A percentile compares a stretch with the other conserved stretches of the same genome.
Evolutionary conservation across 495 filamentous ascomycete genomes (phyloP).

Genomic region (Xylaria intraflava): DNA sequence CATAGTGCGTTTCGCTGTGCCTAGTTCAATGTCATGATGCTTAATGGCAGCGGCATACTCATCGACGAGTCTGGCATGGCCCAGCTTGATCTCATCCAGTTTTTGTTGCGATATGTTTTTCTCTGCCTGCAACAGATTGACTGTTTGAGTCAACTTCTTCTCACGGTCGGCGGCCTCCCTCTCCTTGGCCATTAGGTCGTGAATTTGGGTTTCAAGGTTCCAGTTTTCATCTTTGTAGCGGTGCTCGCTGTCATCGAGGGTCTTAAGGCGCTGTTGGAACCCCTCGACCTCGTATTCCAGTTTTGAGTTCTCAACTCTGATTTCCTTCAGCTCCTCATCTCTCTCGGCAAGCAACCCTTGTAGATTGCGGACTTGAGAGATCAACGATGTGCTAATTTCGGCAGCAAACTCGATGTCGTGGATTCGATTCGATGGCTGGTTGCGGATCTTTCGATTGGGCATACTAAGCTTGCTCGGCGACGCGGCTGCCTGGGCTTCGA

Average conservation of each 20-base stretch:
- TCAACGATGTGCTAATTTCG: conserved; percentile 85
- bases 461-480: conserved; percentile 88
- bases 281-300: conserved; percentile 77
- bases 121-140: conserved; percentile 63
- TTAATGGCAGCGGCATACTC: conserved; percentile 70
- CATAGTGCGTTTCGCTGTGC: conserved; percentile 66
- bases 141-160: conserved; percentile 63
- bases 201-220: conserved; percentile 83
- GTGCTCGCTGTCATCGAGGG: conserved; percentile 86
- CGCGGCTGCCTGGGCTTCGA: conserved; percentile 74
- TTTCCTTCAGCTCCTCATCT: conserved; percentile 73
- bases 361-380: conserved; percentile 81
- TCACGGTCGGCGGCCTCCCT: conserved; percentile 73
- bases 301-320: conserved; percentile 64
- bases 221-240: conserved; percentile 97
- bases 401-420: conserved; percentile 96
- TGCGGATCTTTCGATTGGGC: conserved; percentile 76
- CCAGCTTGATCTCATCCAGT: conserved; percentile 77
- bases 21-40: conserved; percentile 81
- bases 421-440: conserved; percentile 76
- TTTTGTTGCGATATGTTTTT: conserved; percentile 73
- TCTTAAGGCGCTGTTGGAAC: conserved; percentile 68
- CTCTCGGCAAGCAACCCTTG: conserved; percentile 77
- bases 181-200: conserved; percentile 63
- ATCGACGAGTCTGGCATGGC: conserved; percentile 68